Evolutionary conservation across 1,139 yeast species (phyloP).

Genomic region (Geotrichum australiense): DNA sequence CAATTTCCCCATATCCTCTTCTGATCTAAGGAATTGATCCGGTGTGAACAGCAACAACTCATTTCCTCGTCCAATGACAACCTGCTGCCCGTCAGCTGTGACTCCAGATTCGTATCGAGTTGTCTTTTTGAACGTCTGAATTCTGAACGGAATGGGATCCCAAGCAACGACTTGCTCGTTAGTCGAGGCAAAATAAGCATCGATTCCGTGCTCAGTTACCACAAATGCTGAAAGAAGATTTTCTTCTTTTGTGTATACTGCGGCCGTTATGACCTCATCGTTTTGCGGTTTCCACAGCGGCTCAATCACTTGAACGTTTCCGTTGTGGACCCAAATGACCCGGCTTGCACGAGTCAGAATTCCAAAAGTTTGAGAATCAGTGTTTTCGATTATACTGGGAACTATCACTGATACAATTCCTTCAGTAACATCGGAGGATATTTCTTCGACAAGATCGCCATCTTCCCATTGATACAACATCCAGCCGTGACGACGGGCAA

Average conservation of each 20-base stretch:
- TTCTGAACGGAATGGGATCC: constrained; percentile 14
- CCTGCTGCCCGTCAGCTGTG: constrained; percentile 15
- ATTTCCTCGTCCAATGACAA: constrained; percentile 18
- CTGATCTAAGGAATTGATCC: constrained; percentile 18
- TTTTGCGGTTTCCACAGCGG: constrained; percentile 20
- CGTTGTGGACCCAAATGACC: constrained; percentile 23
- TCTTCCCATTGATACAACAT: constrained; percentile 24
- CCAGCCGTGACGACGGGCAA: constrained; percentile 24
- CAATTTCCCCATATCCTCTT: constrained; percentile 11
- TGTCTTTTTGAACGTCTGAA: constrained; percentile 14
- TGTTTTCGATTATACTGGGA: constrained; percentile 9
- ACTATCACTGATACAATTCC: constrained; percentile 17
- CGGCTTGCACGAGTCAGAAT: constrained; percentile 22
- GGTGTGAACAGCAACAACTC: constrained; percentile 17
- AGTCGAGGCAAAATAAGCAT: constrained; percentile 9
- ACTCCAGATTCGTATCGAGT: constrained; percentile 18
- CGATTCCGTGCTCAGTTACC: constrained; percentile 15
- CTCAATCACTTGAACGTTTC: constrained; percentile 23
- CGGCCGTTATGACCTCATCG: constrained; percentile 14
- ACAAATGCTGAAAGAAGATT: constrained; percentile 12
- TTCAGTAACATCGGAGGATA: constrained; percentile 22
- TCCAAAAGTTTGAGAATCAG: constrained; percentile 20
- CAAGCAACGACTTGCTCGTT: constrained; percentile 15
- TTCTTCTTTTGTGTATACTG: constrained; percentile 11
- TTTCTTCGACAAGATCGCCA: constrained; percentile 20